Percentiles rank a stretch among this genome's conserved stretches.
Conservation (phyloP, 148 eudicot species). For the Pharnaceum exiguum region DNA sequence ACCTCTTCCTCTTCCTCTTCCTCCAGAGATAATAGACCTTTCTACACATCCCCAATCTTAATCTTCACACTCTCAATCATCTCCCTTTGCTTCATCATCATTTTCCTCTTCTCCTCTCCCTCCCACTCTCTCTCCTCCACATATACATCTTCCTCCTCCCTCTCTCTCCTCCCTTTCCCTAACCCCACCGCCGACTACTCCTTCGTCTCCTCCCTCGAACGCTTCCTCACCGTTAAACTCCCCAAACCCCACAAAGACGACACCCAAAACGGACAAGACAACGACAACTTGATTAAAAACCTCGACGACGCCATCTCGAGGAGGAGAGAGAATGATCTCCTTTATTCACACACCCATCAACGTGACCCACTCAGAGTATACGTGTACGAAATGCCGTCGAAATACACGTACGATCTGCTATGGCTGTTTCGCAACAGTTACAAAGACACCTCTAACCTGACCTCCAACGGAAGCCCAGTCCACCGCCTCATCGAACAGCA, state of each 20-base stretch:
- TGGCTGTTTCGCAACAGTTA: constrained; percentile 59
- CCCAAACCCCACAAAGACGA: constrained; percentile 26
- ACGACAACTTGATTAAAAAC: constrained; percentile 25
- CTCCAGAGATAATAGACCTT: constrained; percentile 29
- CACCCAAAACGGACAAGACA: background rate
- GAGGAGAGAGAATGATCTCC: constrained; percentile 35
- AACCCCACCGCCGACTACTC: constrained; percentile 62
- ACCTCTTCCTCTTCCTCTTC: no score
- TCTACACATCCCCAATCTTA: constrained; percentile 41
- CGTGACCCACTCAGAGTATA: constrained; percentile 59
- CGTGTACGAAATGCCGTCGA: constrained; percentile 90
- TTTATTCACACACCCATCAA: constrained; percentile 24
- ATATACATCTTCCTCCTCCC: constrained; percentile 17
- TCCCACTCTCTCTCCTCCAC: constrained; percentile 3
- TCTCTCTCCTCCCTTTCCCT: constrained; percentile 8
- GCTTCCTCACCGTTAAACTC: constrained; percentile 39
- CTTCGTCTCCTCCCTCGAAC: constrained; percentile 70
- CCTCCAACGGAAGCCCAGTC: constrained; percentile 93
- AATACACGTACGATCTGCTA: constrained; percentile 82
- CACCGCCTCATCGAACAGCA: constrained; percentile 93
- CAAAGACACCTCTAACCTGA: constrained; percentile 60
- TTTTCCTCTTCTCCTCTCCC: constrained; percentile 22
- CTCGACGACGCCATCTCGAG: constrained; percentile 58
- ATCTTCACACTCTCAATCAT: constrained; percentile 42
- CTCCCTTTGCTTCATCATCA: constrained; percentile 41